These are phyloP conservation scores for Hymenotorrendiella dingleyae DNA, from an alignment of 2,329 filamentous ascomycete species.

Conservation along the genomic window DNA sequence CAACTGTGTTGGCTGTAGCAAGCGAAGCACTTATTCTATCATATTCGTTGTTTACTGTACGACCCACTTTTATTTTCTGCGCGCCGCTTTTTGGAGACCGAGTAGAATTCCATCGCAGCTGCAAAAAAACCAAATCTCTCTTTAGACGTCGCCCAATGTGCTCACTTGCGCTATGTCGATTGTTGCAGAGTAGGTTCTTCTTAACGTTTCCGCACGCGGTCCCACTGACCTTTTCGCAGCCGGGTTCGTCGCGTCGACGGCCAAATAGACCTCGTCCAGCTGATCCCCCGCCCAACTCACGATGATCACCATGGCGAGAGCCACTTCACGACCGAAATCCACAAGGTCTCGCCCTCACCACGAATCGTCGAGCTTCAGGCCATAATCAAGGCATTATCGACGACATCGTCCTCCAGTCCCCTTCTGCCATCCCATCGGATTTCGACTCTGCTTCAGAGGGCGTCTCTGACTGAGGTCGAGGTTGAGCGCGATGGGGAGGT, in stretches of 20 bases:
- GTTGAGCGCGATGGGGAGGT: constrained; percentile 33
- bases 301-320: no score
- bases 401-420: constrained; percentile 57
- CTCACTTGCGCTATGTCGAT: constrained; percentile 36
- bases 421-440: constrained; percentile 58
- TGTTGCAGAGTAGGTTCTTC: constrained; percentile 38
- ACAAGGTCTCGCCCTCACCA: constrained; percentile 37
- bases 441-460: constrained; percentile 55
- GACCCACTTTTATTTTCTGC: no score
- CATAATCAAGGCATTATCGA: constrained; percentile 66
- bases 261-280: constrained; percentile 58
- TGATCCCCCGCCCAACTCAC: constrained; percentile 39
- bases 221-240: constrained; percentile 14
- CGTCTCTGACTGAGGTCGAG: constrained; percentile 44
- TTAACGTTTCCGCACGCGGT: background rate
- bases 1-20: no score
- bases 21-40: no score
- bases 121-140: no score
- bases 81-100: no score
- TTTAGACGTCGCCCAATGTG: no score
- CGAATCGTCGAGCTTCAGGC: constrained; percentile 57
- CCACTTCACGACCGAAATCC: constrained; percentile 22
- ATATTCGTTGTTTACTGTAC: no score
- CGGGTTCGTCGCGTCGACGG: constrained; percentile 59
- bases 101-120: no score